phyloP scores from a whole-genome alignment of 192 early-diverging fungal species.

The Jimgerdemannia flammicorona region DNA sequence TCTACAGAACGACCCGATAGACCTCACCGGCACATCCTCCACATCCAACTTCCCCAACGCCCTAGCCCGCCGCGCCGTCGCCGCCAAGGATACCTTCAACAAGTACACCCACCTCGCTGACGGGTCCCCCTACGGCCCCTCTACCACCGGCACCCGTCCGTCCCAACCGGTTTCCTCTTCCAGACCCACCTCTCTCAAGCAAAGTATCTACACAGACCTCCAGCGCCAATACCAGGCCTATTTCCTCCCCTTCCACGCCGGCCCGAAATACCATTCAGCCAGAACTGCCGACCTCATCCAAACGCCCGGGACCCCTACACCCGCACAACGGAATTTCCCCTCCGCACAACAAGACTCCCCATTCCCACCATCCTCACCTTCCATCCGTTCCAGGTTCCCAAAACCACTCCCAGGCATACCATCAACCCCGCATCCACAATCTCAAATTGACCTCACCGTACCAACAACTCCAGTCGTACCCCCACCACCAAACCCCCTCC shows the following conservation, averaged over 20 bases:
- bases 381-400: too few species aligned
- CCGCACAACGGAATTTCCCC: neutral
- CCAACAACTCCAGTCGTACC: neutral
- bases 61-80: neutral
- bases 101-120: neutral
- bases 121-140: neutral
- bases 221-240: neutral
- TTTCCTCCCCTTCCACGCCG: neutral
- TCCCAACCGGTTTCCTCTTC: neutral
- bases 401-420: too few species aligned
- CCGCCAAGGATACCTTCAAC: neutral
- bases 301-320: neutral
- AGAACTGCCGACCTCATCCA: neutral
- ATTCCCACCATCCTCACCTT: too few species aligned
- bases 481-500: neutral
- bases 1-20: neutral
- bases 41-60: neutral
- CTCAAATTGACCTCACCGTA: neutral
- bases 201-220: neutral
- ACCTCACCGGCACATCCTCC: neutral
- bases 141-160: neutral
- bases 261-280: neutral
- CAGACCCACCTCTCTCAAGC: neutral
- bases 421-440: neutral
- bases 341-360: too few species aligned